Conservation (phyloP, 371 early-diverging fungal species). For the Chytridium lagenaria region DNA sequence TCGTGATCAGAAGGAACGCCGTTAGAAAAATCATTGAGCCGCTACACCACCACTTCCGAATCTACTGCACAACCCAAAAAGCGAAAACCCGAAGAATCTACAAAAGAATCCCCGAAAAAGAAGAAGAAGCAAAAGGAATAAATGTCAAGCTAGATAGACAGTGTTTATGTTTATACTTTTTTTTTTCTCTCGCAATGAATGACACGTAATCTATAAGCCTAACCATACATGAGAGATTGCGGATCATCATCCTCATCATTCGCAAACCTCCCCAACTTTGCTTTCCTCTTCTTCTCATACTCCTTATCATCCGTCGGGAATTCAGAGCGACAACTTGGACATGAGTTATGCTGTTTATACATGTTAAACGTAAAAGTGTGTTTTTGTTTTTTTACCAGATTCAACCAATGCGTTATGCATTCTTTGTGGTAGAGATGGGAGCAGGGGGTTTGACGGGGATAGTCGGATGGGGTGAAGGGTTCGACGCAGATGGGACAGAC, state of each 20-base stretch:
- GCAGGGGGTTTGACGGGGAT: constrained; percentile 68
- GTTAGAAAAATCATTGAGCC: too few relatives aligned
- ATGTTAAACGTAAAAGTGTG: too few relatives aligned
- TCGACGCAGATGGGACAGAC: constrained; percentile 76
- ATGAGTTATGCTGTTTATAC: constrained; percentile 82
- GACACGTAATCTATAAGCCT: background rate
- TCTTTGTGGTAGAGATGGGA: constrained; percentile 72
- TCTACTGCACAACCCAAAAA: too few relatives aligned
- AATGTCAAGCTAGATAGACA: too few relatives aligned
- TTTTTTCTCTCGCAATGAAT: too few relatives aligned
- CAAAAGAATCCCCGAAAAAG: too few relatives aligned
- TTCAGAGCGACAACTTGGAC: constrained; percentile 71
- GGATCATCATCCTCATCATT: constrained; percentile 30
- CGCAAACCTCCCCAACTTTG: constrained; percentile 27
- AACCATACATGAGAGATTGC: background rate
- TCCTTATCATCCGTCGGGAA: constrained; percentile 72
- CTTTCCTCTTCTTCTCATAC: constrained; percentile 57
- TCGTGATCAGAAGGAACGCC: too few relatives aligned
- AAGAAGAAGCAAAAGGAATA: too few relatives aligned
- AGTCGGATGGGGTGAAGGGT: constrained; percentile 48
- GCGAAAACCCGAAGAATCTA: too few relatives aligned
- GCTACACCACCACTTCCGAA: too few relatives aligned
- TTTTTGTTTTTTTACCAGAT: constrained; percentile 60
- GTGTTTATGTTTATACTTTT: too few relatives aligned
- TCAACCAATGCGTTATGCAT: constrained; percentile 71